These are phyloP conservation scores for Chytridiales sp. DNA, from an alignment of 371 early-diverging fungal species.

Conservation along the genomic window DNA sequence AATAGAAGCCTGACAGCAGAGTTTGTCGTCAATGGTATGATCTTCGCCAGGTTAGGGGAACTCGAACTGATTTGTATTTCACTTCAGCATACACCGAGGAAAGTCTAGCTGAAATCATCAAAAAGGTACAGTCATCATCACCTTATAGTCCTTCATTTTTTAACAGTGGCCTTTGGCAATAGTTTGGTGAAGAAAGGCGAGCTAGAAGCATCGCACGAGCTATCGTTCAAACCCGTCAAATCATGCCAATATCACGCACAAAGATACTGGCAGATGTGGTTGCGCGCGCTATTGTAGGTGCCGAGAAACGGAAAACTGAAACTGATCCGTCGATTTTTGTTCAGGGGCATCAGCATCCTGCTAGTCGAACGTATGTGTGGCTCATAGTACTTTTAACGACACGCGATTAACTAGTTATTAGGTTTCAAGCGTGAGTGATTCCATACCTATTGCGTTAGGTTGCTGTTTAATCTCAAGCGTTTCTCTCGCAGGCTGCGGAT, in stretches of 20 bases:
- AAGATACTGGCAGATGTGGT: slow-evolving; percentile 54
- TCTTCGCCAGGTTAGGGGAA: slow-evolving; percentile 40
- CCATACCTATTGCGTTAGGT: not conserved
- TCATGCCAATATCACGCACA: slow-evolving; percentile 57
- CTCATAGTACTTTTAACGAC: slow-evolving; percentile 24
- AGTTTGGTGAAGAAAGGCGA: slow-evolving; percentile 51
- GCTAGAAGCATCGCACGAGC: slow-evolving; percentile 62
- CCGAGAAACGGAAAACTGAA: slow-evolving; percentile 5
- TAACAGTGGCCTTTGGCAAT: too few species aligned
- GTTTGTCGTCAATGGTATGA: slow-evolving; percentile 46
- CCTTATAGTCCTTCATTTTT: too few species aligned
- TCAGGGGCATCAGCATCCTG: slow-evolving; percentile 34
- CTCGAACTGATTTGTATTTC: slow-evolving; percentile 29
- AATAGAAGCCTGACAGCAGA: slow-evolving; percentile 32
- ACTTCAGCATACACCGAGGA: slow-evolving; percentile 45
- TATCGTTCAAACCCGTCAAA: slow-evolving; percentile 57
- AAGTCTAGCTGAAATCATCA: slow-evolving; percentile 65
- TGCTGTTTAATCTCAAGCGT: slow-evolving; percentile 33
- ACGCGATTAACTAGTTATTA: not conserved
- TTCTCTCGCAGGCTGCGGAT: slow-evolving; percentile 66
- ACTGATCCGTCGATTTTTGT: too few species aligned
- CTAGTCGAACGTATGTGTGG: slow-evolving; percentile 43
- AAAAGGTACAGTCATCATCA: too few species aligned
- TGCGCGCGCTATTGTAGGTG: slow-evolving; percentile 16
- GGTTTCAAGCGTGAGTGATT: slow-evolving; percentile 25